Evolutionary conservation across 352 stramenopile species (phyloP), one percentile per base, ranked within the genome.

Genomic region (Phytophthora cryptogea): DNA sequence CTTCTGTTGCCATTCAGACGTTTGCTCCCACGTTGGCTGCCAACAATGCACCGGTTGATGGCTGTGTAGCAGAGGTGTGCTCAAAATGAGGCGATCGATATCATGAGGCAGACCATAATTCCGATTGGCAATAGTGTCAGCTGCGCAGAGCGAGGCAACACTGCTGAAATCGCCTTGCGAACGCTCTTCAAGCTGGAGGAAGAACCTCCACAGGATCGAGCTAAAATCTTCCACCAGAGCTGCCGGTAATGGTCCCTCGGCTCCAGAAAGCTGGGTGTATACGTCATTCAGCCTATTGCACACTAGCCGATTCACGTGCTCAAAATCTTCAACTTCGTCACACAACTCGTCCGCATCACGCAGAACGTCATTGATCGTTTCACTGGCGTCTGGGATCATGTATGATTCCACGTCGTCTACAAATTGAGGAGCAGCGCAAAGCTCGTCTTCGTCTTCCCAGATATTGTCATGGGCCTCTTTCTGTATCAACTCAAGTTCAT

Each of bases 81-180:
- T 51, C 4, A 36, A n/a, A 13, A 59, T 23, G 5, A 59, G 16
- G 1, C 28, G 40, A 32, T 59, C 51, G 8, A 59, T 42, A 16
- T 59, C 51, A 14, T 59, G 31, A 17, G 51, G 51, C 8, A 59
- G 6, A 8, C 31, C 26, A 17, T 44, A 59, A 17, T 59, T 59
- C 6, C 32, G 16, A 2, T 32, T 42, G 4, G 40, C 51, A 37
- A 59, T 36, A 1, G 51, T 37, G 11, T 13, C 9, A 5, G 40
- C 9, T 4, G 30, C 39, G n/a, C 51, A 59, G 2, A 45, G 7
- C 17, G 30, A 39, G 2, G 52, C 41, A 28, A 30, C 42, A 8
- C 9, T 16, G 17, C 40, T 43, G 20, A 35, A 39, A n/a, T 31
- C 11, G 16, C 11, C 17, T 2, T 41, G 10, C 26, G 27, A 20